Base-by-base conservation (phyloP, 2,329 filamentous ascomycete species). In the Diaporthe sp. region DNA sequence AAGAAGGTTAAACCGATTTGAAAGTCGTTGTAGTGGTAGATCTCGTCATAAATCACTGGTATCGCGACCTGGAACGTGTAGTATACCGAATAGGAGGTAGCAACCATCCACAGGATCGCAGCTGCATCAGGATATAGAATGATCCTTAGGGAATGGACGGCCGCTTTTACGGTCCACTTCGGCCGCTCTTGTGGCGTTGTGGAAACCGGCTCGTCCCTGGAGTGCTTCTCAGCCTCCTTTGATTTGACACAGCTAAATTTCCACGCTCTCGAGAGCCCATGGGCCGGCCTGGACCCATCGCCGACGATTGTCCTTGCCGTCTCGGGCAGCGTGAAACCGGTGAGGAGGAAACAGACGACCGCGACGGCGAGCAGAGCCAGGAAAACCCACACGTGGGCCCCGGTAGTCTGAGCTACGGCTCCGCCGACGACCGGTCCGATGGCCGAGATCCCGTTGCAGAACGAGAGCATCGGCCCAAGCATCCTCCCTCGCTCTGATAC, bases 401-500 rank as follows among this genome's bases (percentile, higher is more conserved):
- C 71, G 13, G 92, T 78, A 17, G 15, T 49, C 49, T 69, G 44
- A 13, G 76, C 75, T 9, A 78, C 68, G 15, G 65, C 70, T 1
- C 77, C 77, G 13, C 74, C 77, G 12, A 78, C 59, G 3, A 76
- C 69, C 2, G 77, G 77, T 15, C 77, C 75, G 1, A 76, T 49
- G 1, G 75, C 74, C 28, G 69, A 72, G 28, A 87, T 85, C n/a
- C 92, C 80, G 1, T 90, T 89, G 37, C 87, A 83, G 15, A 87
- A 89, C 19, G 86, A 86, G 42, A 88, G 88, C 57, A 90, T 89
- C 77, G 91, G 89, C 58, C 90, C 92, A 83, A 95, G 91, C 79
- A 93, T 95, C 53, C 86, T 88, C 1, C 93, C 93, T 77, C 94
- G 85, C 81, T 95, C 92, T 0, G 89, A 87, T 31, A 88, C 89